Conservation (phyloP, 305 asterid species). For the Solanum hybrid region DNA sequence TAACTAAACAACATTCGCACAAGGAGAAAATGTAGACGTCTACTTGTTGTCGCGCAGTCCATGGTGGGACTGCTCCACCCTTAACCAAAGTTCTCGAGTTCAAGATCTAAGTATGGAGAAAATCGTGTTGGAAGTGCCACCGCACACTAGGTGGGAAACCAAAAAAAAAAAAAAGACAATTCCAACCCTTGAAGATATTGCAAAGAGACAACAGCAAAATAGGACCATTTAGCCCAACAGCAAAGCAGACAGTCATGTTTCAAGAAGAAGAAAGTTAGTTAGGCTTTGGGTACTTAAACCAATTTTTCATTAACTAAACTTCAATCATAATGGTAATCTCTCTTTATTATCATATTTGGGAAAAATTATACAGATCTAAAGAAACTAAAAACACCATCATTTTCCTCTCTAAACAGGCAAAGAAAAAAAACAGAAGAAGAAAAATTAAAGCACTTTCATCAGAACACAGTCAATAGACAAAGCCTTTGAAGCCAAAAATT, state of each 20-base stretch:
- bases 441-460: not conserved
- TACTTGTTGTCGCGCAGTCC: not conserved
- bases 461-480: not conserved
- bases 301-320: not conserved
- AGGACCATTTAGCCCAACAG: not conserved
- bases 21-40: not conserved
- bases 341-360: slow-evolving; percentile 4
- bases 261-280: not conserved
- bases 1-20: not conserved
- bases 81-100: not conserved
- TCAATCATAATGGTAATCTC: not conserved
- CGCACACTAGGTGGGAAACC: not conserved
- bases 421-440: not conserved
- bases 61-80: not conserved
- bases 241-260: not conserved
- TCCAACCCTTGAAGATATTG: not conserved
- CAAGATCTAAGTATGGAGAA: not conserved
- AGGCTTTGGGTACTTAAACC: not conserved
- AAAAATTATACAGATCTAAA: slow-evolving; percentile 20
- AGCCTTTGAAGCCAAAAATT: slow-evolving; percentile 5
- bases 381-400: not conserved
- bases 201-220: not conserved
- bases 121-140: not conserved
- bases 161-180: not conserved
- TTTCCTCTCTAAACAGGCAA: not conserved